phyloP scores from a whole-genome alignment of 441 rosid genomes.

The Aleurites moluccanus region DNA sequence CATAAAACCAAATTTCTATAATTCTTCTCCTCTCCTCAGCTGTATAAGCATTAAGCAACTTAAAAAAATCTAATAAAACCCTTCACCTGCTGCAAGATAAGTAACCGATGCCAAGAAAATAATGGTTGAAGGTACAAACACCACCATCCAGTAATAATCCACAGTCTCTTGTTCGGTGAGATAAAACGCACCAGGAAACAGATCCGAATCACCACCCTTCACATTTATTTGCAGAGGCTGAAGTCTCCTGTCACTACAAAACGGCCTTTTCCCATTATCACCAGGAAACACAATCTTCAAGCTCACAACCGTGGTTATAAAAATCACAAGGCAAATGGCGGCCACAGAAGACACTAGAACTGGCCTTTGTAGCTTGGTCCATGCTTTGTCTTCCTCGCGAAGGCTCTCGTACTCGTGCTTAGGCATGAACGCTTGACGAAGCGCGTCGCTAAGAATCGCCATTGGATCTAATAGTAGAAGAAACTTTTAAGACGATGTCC shows the following conservation, averaged over 20 bases:
- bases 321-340: slow-evolving; percentile 42
- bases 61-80: neutral
- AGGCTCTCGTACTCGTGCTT: slow-evolving; percentile 80
- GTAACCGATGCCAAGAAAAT: slow-evolving; percentile 57
- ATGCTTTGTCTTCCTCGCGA: slow-evolving; percentile 75
- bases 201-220: slow-evolving; percentile 60
- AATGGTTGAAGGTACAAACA: slow-evolving; percentile 62
- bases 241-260: slow-evolving; percentile 62
- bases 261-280: slow-evolving; percentile 53
- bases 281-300: slow-evolving; percentile 74
- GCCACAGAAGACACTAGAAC: slow-evolving; percentile 30
- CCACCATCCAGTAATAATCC: slow-evolving; percentile 87
- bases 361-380: slow-evolving; percentile 73
- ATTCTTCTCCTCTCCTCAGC: neutral
- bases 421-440: slow-evolving; percentile 89
- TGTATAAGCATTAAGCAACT: neutral
- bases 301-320: slow-evolving; percentile 59
- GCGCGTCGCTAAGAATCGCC: slow-evolving; percentile 80
- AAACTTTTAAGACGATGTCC: neutral
- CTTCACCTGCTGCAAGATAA: slow-evolving; percentile 72
- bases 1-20: neutral
- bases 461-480: slow-evolving; percentile 25
- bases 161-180: slow-evolving; percentile 86
- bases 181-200: slow-evolving; percentile 67
- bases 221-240: slow-evolving; percentile 52